These are phyloP conservation scores for Ochetophila trinervis DNA, from an alignment of 306 rosid genomes.

Conservation along the genomic window DNA sequence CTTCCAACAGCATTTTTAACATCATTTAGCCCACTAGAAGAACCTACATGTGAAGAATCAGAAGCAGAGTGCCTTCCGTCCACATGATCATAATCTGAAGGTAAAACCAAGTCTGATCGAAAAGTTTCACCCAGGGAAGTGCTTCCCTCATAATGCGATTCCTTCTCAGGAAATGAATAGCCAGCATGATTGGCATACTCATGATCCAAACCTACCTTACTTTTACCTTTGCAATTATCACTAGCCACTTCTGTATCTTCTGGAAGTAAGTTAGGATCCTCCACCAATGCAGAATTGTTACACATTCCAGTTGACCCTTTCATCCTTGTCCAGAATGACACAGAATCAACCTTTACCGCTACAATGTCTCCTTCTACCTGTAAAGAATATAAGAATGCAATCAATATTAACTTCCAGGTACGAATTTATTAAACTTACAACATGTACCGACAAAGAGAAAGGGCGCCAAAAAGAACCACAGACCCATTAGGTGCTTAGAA, in stretches of 20 bases:
- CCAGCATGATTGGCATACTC: slow-evolving; percentile 33
- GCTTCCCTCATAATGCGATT: slow-evolving; percentile 20
- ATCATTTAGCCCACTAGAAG: slow-evolving; percentile 35
- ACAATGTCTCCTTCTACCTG: slow-evolving; percentile 90
- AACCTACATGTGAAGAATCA: slow-evolving; percentile 33
- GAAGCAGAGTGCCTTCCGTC: slow-evolving; percentile 28
- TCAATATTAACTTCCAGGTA: background rate
- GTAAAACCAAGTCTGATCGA: slow-evolving; percentile 29
- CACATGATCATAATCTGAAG: slow-evolving; percentile 27
- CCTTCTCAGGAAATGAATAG: slow-evolving; percentile 29
- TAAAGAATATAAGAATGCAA: slow-evolving; percentile 17
- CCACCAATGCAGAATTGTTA: slow-evolving; percentile 37
- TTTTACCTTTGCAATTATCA: slow-evolving; percentile 46
- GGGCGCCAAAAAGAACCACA: no score
- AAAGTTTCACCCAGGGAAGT: slow-evolving; percentile 23
- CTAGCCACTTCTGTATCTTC: slow-evolving; percentile 38
- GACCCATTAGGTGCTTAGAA: no score
- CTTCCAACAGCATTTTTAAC: slow-evolving; percentile 43
- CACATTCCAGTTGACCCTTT: slow-evolving; percentile 51
- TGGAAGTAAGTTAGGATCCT: slow-evolving; percentile 31
- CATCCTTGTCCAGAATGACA: slow-evolving; percentile 69
- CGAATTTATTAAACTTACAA: no score
- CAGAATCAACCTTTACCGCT: slow-evolving; percentile 65
- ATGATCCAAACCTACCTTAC: slow-evolving; percentile 32
- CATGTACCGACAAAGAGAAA: no score